These are phyloP conservation scores for Porodaedalea pini DNA, from an alignment of 1,284 basidiomycete species.

Conservation along the genomic window DNA sequence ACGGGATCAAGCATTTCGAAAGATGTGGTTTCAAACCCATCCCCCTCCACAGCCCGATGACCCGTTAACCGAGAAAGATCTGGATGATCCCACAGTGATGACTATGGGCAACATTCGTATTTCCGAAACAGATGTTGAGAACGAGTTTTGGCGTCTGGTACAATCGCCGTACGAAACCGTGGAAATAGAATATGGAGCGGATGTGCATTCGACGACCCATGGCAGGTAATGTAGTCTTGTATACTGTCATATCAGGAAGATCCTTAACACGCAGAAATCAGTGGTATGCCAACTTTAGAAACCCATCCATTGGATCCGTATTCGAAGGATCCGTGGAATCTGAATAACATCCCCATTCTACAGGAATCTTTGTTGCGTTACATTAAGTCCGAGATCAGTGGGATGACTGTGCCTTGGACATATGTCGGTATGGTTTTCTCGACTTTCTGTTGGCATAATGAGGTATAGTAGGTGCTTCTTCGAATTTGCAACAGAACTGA, in stretches of 20 bases:
- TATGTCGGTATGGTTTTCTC: constrained; percentile 99
- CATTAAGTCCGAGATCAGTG: constrained; percentile 98
- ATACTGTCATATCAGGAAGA: neutral
- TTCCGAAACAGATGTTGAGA: constrained; percentile 88
- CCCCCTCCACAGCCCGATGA: constrained; percentile 42
- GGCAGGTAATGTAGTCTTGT: constrained; percentile 65
- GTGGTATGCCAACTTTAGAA: constrained; percentile 93
- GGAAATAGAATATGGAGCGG: constrained; percentile 98
- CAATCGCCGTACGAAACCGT: constrained; percentile 88
- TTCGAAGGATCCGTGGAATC: constrained; percentile 92
- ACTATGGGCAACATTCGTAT: constrained; percentile 65
- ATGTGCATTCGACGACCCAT: constrained; percentile 96
- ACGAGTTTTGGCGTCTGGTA: constrained; percentile 96
- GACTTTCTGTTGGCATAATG: constrained; percentile 99
- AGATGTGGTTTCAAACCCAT: constrained; percentile 84
- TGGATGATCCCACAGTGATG: constrained; percentile 49
- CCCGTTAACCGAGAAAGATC: constrained; percentile 34
- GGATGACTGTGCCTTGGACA: constrained; percentile 99
- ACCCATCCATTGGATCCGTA: constrained; percentile 86
- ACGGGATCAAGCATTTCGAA: constrained; percentile 85
- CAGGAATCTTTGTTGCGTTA: constrained; percentile 84
- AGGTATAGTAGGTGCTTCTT: constrained; percentile 47
- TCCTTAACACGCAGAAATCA: constrained; percentile 32
- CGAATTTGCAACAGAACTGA: constrained; percentile 8
- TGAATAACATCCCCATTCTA: constrained; percentile 95